Evolutionary conservation across 2,329 filamentous ascomycete species (phyloP).

Genomic region (Atkinsonella hypoxylon): DNA sequence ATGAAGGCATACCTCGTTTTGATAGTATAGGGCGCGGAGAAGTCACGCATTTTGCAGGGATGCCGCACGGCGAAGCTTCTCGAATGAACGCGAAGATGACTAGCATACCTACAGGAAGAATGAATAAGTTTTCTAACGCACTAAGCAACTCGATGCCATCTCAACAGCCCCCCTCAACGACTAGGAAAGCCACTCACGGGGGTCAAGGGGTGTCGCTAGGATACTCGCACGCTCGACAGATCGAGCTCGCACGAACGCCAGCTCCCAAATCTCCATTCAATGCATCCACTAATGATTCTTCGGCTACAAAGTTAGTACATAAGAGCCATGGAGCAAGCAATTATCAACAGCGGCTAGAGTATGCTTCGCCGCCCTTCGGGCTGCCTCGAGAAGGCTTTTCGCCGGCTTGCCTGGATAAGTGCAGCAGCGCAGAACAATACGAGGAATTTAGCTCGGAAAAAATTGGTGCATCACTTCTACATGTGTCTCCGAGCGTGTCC

Average conservation of each 20-base stretch:
- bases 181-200: background rate
- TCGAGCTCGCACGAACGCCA: constrained; percentile 5
- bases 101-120: background rate
- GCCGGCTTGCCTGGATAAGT: background rate
- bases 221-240: constrained; percentile 3
- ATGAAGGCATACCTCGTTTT: too few relatives aligned
- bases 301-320: background rate
- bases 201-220: background rate
- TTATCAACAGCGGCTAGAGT: background rate
- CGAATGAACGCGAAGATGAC: background rate
- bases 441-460: background rate
- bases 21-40: background rate
- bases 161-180: background rate
- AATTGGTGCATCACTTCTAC: background rate
- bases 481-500: background rate
- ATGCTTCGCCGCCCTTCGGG: background rate
- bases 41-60: background rate
- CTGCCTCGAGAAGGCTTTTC: background rate
- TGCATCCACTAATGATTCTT: background rate
- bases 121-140: background rate
- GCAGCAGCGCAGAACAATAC: background rate
- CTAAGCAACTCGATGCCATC: background rate
- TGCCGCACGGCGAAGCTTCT: background rate
- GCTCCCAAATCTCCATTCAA: background rate
- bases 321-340: background rate